Evolutionary conservation across 2,329 filamentous ascomycete genomes (phyloP), one percentile per base, ranked within the genome.

Genomic region (Fusarium verticillioides): DNA sequence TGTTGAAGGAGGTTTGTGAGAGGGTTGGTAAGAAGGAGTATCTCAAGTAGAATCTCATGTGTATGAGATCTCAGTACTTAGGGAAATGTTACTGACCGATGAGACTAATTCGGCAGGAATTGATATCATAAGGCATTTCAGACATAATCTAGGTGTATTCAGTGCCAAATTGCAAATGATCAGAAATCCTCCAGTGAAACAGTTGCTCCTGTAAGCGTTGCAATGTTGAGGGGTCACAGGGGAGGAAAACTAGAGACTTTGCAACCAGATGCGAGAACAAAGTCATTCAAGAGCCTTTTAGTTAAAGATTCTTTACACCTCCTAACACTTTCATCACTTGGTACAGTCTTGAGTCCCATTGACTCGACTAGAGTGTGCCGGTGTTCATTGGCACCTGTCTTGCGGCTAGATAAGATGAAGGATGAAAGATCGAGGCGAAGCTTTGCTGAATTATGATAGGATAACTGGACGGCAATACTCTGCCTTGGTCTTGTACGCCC

Each of bases 1-100:
- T 87, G 13, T 80, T 96, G 77, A 87, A 88, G 78, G 81, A 84
- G 42, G 50, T 89, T 19, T 83, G 82, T 63, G 78, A 81, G 58
- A 80, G 85, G 64, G 83, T 86, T 10, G 79, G 75, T 5, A 82
- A 79, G 57, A 80, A 76, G 56, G 81, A 83, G 72, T 83, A 82
- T 69, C 56, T 77, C 15, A 39, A 68, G 49, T 71, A 61, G 39
- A 44, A 5, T 26, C 11, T 19, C 18, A 18, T 5, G 13, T n/a
- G 19, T 16, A 32, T n/a, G 13, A 10, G 21, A 49, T n/a, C 46
- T 49, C 12, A 15, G 32, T 36, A 15, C 3, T 36, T 26, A n/a
- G n/a, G n/a, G 49, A 26, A 52, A 19, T 26, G 2, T 23, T 21
- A 52, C 13, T 34, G 13, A 4, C 12, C 28, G 36, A 42, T 34